Evolutionary conservation across 768 basidiomycete species (phyloP).

Genomic region (Neoboletus subvelutipes): DNA sequence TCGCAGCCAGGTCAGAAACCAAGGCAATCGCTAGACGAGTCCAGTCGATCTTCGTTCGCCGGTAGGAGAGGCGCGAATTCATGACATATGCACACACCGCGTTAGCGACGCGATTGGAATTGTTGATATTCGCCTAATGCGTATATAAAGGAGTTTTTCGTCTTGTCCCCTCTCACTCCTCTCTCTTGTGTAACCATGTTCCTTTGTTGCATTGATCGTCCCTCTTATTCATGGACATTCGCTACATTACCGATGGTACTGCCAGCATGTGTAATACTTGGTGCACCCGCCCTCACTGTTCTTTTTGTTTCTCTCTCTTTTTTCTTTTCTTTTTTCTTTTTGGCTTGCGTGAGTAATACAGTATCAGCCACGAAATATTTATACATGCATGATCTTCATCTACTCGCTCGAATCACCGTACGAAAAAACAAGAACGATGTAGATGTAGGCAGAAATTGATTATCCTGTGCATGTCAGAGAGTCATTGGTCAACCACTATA

Average conservation of each 20-base stretch:
- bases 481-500: conserved; percentile 10
- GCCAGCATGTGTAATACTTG: conserved; percentile 31
- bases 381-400: conserved; percentile 12
- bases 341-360: conserved; percentile 19
- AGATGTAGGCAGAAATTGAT: neutral
- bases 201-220: conserved; percentile 20
- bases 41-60: conserved; percentile 27
- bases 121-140: conserved; percentile 15
- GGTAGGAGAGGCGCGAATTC: conserved; percentile 31
- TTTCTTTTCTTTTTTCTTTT: conserved; percentile 6
- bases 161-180: neutral
- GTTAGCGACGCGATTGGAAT: neutral
- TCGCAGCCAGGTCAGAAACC: conserved; percentile 21
- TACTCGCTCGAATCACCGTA: neutral
- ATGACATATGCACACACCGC: conserved; percentile 17
- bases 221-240: conserved; percentile 13
- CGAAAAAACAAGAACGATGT: neutral
- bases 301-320: neutral
- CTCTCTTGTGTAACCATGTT: conserved; percentile 11
- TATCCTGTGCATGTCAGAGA: neutral
- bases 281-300: conserved; percentile 15
- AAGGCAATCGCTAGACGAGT: conserved; percentile 32
- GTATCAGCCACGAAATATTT: conserved; percentile 21
- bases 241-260: conserved; percentile 26
- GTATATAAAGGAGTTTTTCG: conserved; percentile 11